Evolutionary conservation across 352 stramenopile species (phyloP).

Genomic region (Pythium vanterpoolii): DNA sequence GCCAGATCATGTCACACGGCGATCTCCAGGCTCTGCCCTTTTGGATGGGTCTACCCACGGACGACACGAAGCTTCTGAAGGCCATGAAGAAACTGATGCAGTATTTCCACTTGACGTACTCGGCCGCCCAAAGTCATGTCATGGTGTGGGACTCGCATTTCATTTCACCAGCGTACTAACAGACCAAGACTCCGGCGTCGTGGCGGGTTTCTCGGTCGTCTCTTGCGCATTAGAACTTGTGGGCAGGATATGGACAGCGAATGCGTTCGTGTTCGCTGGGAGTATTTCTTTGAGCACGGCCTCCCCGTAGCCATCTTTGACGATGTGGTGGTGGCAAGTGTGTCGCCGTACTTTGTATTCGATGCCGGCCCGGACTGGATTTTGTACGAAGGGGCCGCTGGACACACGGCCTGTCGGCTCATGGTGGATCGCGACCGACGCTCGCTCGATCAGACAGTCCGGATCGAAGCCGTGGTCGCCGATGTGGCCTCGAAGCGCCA

Average conservation of each 20-base stretch:
- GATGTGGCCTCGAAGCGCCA: background rate
- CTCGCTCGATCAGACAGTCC: background rate
- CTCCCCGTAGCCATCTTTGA: slow-evolving; percentile 19
- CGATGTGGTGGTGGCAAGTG: slow-evolving; percentile 11
- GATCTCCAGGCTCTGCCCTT: background rate
- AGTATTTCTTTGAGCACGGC: slow-evolving; percentile 15
- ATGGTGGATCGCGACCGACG: slow-evolving; percentile 3
- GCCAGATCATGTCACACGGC: background rate
- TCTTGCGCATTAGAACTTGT: background rate
- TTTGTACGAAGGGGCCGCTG: background rate
- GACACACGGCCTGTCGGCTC: background rate
- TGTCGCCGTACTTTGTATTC: background rate
- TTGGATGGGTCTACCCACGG: background rate
- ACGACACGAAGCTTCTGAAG: background rate
- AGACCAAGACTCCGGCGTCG: background rate
- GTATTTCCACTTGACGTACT: slow-evolving; percentile 10
- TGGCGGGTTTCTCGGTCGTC: background rate
- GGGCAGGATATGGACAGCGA: background rate
- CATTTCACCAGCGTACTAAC: background rate
- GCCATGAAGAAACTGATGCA: slow-evolving; percentile 21
- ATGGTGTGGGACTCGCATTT: slow-evolving; percentile 14
- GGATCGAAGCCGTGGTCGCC: slow-evolving; percentile 5
- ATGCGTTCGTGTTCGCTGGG: slow-evolving; percentile 12
- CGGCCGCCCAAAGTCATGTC: background rate
- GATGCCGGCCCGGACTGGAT: background rate